Conservation (phyloP, 352 stramenopile genomes). For the Phytophthora tubulina region DNA sequence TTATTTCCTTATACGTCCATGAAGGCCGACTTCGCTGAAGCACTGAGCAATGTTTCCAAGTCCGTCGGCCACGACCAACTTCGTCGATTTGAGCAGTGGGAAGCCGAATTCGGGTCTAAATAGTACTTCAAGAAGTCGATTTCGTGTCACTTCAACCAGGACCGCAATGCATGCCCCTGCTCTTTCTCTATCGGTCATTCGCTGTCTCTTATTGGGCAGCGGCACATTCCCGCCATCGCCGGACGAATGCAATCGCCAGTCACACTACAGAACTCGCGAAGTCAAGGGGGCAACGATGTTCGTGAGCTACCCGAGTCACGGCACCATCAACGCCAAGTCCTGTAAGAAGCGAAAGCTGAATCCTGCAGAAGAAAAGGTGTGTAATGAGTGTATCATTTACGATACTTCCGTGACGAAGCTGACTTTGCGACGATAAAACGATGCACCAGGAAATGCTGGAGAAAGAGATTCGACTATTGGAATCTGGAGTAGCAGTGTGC, state of each 20-base stretch:
- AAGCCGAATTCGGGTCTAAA: slow-evolving; percentile 87
- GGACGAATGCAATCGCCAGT: not conserved
- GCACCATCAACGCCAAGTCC: not conserved
- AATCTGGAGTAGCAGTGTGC: slow-evolving; percentile 28
- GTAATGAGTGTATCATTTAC: not conserved
- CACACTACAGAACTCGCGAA: slow-evolving; percentile 6
- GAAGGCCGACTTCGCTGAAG: slow-evolving; percentile 65
- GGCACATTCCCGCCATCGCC: slow-evolving; percentile 11
- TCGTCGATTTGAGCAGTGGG: slow-evolving; percentile 79
- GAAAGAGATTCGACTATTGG: slow-evolving; percentile 27
- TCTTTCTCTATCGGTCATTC: slow-evolving; percentile 21
- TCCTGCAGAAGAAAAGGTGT: slow-evolving; percentile 20
- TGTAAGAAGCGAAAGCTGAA: slow-evolving; percentile 30
- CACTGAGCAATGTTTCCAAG: slow-evolving; percentile 84
- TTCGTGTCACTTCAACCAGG: not conserved
- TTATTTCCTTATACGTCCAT: not conserved
- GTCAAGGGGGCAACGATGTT: not conserved
- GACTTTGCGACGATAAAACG: not conserved
- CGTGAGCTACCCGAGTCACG: not conserved
- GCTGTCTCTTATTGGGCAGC: slow-evolving; percentile 19
- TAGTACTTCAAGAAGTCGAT: slow-evolving; percentile 36
- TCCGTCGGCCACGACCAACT: slow-evolving; percentile 83
- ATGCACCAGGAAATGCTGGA: slow-evolving; percentile 21
- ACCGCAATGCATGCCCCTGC: not conserved
- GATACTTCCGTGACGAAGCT: not conserved